Evolutionary conservation across 1,284 basidiomycete species (phyloP), one percentile per base, ranked within the genome.

Genomic region (Malassezia japonica): DNA sequence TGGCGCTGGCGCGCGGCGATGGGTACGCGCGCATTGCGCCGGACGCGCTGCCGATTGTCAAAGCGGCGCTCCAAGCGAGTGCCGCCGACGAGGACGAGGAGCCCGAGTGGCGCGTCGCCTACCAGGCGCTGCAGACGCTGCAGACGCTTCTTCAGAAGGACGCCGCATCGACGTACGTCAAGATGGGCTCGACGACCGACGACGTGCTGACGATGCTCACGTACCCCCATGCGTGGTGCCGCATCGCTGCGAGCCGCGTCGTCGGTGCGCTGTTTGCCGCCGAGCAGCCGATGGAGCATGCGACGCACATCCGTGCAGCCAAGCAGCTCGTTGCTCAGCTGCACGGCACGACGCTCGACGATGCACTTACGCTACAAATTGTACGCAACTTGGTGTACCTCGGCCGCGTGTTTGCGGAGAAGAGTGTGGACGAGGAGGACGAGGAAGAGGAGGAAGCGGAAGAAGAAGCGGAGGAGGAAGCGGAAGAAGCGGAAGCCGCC

Each of bases 311-410:
- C 48, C 82, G 83, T 24, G 77, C 86, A 7, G 85, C 89, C 1
- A 78, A 80, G 58, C 89, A 87, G 72, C 75, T 85, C 28, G 85
- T 82, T 48, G 73, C 83, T 40, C 83, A 96, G 72, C 79, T 98
- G 54, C 84, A 84, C 72, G 89, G 89, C 62, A 78, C 82, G 10
- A 79, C 85, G 59, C 75, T 96, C 33, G 87, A 90, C 62, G 83
- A 83, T 33, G 74, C 80, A 4, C 77, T 92, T 15, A 80, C 84
- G 48, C 74, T 94, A 57, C 88, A 96, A 74, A 77, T 89, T 13
- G 88, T 95, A 66, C 96, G 95, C 77, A 90, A 96, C 60, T 74
- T 98, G 13, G 89, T 94, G 67, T 94, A 85, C 67, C 77, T 94
- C 27, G 86, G 86, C 25, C 89, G 87, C 74, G 55, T 38, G 3